Conservation (phyloP, 1,139 yeast species). For the Geotrichum aggregatum region DNA sequence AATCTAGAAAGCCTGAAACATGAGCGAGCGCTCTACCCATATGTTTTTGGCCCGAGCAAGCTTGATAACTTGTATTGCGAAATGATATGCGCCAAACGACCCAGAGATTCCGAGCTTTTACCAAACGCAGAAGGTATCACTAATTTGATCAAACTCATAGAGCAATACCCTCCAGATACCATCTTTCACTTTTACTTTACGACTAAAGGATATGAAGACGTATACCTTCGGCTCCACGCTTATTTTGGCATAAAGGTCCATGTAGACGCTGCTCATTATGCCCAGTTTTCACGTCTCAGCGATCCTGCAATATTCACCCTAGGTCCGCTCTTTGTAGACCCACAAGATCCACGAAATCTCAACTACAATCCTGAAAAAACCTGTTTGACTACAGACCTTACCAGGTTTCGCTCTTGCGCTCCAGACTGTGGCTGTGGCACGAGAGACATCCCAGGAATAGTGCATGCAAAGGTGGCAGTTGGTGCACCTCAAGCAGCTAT, state of each 20-base stretch:
- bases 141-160: constrained; percentile 39
- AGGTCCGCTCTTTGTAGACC: constrained; percentile 14
- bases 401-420: constrained; percentile 40
- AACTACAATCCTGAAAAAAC: constrained; percentile 15
- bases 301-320: constrained; percentile 18
- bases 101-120: neutral
- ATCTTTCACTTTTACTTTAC: constrained; percentile 44
- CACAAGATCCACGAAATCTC: neutral
- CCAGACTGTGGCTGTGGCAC: constrained; percentile 28
- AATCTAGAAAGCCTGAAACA: constrained; percentile 44
- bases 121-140: constrained; percentile 39
- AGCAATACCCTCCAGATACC: constrained; percentile 46
- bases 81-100: constrained; percentile 51
- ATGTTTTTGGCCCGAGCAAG: constrained; percentile 37
- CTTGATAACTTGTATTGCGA: constrained; percentile 54
- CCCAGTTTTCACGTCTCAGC: constrained; percentile 29
- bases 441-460: constrained; percentile 16
- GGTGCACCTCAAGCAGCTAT: neutral
- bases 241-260: constrained; percentile 40
- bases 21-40: constrained; percentile 47
- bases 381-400: constrained; percentile 28
- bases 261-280: constrained; percentile 34
- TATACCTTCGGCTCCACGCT: constrained; percentile 45
- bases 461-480: constrained; percentile 12
- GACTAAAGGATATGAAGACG: constrained; percentile 55